Evolutionary conservation across 371 early-diverging fungal genomes (phyloP), one percentile per base, ranked within the genome.

Genomic region (Mortierella sp.): DNA sequence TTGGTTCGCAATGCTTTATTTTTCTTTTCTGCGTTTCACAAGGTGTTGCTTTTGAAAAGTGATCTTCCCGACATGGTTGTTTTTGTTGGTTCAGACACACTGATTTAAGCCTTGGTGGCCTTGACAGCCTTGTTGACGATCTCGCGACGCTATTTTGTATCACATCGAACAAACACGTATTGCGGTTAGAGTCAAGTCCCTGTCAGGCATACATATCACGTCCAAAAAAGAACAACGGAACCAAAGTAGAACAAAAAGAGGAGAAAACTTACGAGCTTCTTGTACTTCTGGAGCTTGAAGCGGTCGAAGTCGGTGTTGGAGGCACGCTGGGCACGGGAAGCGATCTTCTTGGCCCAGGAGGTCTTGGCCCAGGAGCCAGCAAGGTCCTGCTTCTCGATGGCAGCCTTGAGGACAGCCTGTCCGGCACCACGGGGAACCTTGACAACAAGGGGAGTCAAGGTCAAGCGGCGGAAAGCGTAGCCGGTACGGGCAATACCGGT

Each of bases 301-400:
- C 99, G 96, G 89, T 99, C 98, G 88, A 99, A 98, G 92, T 99
- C 99, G 70, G 95, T 84, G 89, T 97, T 90, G 85, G 87, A 82
- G 78, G 95, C 93, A 84, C 99, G 96, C 88, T 89, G 90, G 80
- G 91, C 86, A 86, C 98, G 96, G 82, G 90, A 88, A 56, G 91
- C 95, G 80, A 98, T 90, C 96, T 97, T 98, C 95, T 98, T 92
- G 87, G 98, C 98, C 97, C 97, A 97, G 76, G 96, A 90, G 87
- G 99, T 94, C 91, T 96, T 93, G 87, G 89, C 89, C 97, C 97
- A 99, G 82, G 89, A 89, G 75, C 90, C 96, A 70, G 90, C 91
- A 74, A 96, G 83, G 73, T 97, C 94, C 89, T 95, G 91, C 92
- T 96, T 95, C 90, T 95, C 97, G 77, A 98, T 89, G 89, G 90